These are phyloP conservation scores for Cyberlindnera nakhonratchasimensis DNA, from an alignment of 805 yeast species.

Conservation along the genomic window DNA sequence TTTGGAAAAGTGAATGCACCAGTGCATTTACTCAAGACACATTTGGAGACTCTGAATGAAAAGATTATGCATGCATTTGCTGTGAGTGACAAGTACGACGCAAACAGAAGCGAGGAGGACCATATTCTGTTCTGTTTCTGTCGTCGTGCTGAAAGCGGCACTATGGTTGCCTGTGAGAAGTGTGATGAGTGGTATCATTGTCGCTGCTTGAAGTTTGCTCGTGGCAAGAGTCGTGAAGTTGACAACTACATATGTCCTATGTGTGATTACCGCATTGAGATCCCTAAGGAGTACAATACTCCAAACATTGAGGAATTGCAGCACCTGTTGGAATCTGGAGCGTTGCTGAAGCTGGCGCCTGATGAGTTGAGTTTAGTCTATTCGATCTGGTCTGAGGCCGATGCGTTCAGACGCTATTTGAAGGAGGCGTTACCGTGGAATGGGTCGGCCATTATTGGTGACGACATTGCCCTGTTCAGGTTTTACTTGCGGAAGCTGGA, in stretches of 20 bases:
- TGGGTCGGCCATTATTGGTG: constrained; percentile 23
- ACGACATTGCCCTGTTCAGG: constrained; percentile 32
- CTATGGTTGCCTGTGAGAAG: constrained; percentile 66
- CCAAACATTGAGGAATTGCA: constrained; percentile 35
- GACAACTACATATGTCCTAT: constrained; percentile 50
- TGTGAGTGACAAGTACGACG: constrained; percentile 25
- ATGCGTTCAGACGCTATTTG: constrained; percentile 24
- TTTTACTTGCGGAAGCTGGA: constrained; percentile 46
- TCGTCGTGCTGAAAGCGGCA: constrained; percentile 54
- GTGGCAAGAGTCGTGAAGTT: constrained; percentile 29
- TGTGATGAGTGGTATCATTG: constrained; percentile 75
- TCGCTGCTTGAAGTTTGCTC: constrained; percentile 46
- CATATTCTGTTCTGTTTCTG: constrained; percentile 53
- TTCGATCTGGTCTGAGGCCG: constrained; percentile 18
- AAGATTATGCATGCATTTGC: constrained; percentile 22
- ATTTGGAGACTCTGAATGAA: constrained; percentile 26
- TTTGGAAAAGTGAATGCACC: constrained; percentile 37
- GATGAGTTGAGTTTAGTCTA: constrained; percentile 31
- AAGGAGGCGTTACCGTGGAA: constrained; percentile 15
- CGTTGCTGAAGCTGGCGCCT: constrained; percentile 30
- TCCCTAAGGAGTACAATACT: constrained; percentile 32
- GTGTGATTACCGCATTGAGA: constrained; percentile 40
- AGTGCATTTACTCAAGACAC: constrained; percentile 27
- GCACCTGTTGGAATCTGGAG: constrained; percentile 28
- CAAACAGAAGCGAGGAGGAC: constrained; percentile 13